phyloP scores from a whole-genome alignment of 805 yeast genomes.

The Wickerhamiella slavikovae region DNA sequence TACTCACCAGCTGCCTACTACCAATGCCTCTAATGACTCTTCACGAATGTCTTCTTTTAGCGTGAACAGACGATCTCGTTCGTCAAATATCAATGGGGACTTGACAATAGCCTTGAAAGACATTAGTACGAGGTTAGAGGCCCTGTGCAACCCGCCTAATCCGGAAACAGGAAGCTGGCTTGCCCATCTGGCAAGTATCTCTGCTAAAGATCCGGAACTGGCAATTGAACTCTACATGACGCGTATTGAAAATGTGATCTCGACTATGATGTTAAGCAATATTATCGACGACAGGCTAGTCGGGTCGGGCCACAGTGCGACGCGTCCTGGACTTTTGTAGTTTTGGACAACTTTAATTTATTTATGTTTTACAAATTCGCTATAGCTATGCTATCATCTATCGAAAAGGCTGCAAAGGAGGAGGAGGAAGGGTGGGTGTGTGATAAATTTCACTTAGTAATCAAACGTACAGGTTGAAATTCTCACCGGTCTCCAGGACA shows the following conservation, averaged over 20 bases:
- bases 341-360: too few relatives aligned
- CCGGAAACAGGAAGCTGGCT: background rate
- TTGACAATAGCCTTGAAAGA: background rate
- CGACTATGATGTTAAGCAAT: constrained; percentile 19
- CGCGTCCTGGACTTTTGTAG: too few relatives aligned
- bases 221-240: constrained; percentile 45
- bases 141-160: constrained; percentile 1
- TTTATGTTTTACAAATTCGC: too few relatives aligned
- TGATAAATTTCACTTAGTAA: too few relatives aligned
- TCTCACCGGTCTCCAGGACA: too few relatives aligned
- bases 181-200: background rate
- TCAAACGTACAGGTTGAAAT: too few relatives aligned
- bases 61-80: background rate
- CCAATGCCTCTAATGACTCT: background rate
- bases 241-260: constrained; percentile 42
- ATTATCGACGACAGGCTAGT: background rate
- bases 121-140: constrained; percentile 1
- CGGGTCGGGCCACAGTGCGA: too few relatives aligned
- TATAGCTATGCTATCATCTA: too few relatives aligned
- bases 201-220: constrained; percentile 2
- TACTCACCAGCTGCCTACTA: background rate
- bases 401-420: too few relatives aligned
- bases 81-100: background rate
- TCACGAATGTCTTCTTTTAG: background rate
- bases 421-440: too few relatives aligned